These are phyloP conservation scores for Furcasterigmium furcatum DNA, from an alignment of 2,329 filamentous ascomycete genomes.

Conservation along the genomic window DNA sequence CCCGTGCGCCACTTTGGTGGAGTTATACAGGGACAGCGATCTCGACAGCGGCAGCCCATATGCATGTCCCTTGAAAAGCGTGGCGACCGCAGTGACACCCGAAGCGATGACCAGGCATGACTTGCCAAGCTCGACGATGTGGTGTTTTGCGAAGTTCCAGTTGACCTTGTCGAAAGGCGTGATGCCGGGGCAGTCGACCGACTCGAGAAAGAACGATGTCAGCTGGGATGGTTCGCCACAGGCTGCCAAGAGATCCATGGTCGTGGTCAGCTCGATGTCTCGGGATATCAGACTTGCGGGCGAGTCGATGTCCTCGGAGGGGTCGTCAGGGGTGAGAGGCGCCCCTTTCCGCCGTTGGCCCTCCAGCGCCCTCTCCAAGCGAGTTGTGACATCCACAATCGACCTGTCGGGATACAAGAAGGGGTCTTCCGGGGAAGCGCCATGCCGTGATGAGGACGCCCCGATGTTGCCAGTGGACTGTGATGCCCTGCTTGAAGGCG, in stretches of 20 bases:
- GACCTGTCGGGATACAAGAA: neutral
- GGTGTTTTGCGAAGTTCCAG: slow-evolving; percentile 10
- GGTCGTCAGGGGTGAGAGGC: neutral
- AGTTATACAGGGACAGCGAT: slow-evolving; percentile 4
- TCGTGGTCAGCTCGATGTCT: slow-evolving; percentile 16
- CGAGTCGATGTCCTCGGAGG: slow-evolving; percentile 4
- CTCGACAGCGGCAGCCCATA: slow-evolving; percentile 9
- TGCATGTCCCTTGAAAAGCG: slow-evolving; percentile 9
- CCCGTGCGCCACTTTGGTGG: slow-evolving; percentile 3
- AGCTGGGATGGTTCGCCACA: slow-evolving; percentile 4
- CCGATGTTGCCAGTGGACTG: neutral
- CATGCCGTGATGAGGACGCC: neutral
- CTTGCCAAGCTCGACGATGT: slow-evolving; percentile 5
- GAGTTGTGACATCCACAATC: neutral
- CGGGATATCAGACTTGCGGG: slow-evolving; percentile 13
- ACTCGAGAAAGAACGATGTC: slow-evolving; percentile 13
- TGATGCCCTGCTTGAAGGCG: too few relatives aligned
- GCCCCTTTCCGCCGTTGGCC: neutral
- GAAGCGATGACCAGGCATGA: slow-evolving; percentile 3
- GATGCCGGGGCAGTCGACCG: slow-evolving; percentile 13
- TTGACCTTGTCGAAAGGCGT: slow-evolving; percentile 13
- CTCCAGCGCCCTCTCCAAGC: neutral
- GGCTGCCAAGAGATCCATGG: slow-evolving; percentile 13
- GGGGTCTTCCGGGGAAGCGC: neutral
- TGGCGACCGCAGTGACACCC: slow-evolving; percentile 8